Base-by-base conservation (phyloP, 2,329 filamentous ascomycete genomes). In the Xylariaceae sp. region DNA sequence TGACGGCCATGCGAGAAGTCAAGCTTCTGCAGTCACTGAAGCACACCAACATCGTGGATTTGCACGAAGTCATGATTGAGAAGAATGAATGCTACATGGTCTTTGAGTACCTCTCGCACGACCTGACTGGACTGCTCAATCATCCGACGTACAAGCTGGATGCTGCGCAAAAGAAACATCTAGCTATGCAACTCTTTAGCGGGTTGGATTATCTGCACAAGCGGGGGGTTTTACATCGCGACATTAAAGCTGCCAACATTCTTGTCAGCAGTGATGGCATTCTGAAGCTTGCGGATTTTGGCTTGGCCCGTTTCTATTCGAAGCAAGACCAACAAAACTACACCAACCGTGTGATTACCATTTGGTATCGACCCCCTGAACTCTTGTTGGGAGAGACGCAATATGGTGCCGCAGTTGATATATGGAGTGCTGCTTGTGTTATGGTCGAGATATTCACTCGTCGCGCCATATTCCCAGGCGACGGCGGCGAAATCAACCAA, bases 21-120 rank as follows among this genome's bases (percentile, higher is more conserved):
- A 95, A 95, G 73, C 79, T 96, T 23, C 80, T 96, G n/a, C 91
- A 96, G 71, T 92, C 89, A 2, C 80, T 96, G 18, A 87, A 88
- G 63, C 90, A 96, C 69, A 77, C 81, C 60, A 96, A 95, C 69
- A 87, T 96, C 54, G 90, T 96, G 59, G 86, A 87, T 47, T 77
- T 96, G 15, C 85, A 89, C 65, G 92, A 96, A 75, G 90, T 95
- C 66, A 99, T 99, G 94, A 94, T 99, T 1, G 94, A 99, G 76
- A 90, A 88, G 71, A 97, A 97, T 67, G 92, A 97, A 74, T 99
- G 94, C 74, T 99, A 96, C 75, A 99, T 99, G 94, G 94, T 99
- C 2, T 99, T 99, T 66, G 94, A 99, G 73, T 99, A 99, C 71
- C 82, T 97, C 37, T 93, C 94, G 1, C 94, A 99, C 73, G 94